These are phyloP conservation scores for Tothia fuscella DNA, from an alignment of 2,329 filamentous ascomycete species.

Conservation along the genomic window DNA sequence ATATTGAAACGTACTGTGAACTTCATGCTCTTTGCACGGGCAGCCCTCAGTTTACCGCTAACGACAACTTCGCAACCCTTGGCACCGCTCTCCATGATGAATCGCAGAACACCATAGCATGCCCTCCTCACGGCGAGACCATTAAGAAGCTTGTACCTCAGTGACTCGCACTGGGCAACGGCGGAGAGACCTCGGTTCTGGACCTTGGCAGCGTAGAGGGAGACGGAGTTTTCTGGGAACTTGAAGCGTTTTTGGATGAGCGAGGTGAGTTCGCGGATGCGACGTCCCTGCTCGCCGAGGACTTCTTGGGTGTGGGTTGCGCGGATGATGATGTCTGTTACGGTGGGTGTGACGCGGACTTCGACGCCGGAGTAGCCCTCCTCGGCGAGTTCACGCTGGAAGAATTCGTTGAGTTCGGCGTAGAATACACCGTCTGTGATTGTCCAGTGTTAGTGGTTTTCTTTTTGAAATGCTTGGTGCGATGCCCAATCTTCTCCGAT, in stretches of 20 bases:
- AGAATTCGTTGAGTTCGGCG: constrained; percentile 99
- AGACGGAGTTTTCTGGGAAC: constrained; percentile 99
- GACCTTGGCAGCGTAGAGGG: constrained; percentile 99
- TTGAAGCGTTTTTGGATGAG: constrained; percentile 99
- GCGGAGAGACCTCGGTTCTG: constrained; percentile 99
- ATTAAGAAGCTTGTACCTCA: constrained; percentile 99
- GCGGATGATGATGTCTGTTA: constrained; percentile 99
- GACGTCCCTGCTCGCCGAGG: constrained; percentile 97
- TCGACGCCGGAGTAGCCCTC: constrained; percentile 99
- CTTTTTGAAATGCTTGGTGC: not conserved
- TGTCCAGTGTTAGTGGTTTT: constrained; percentile 2
- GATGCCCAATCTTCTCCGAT: not conserved
- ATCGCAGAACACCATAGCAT: constrained; percentile 99
- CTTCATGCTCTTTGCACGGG: constrained; percentile 99
- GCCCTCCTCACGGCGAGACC: constrained; percentile 96
- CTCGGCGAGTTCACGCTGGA: constrained; percentile 99
- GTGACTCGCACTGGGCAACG: constrained; percentile 99
- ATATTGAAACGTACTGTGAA: constrained; percentile 62
- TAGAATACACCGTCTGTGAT: constrained; percentile 94
- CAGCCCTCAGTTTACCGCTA: constrained; percentile 96
- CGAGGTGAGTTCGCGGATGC: constrained; percentile 99
- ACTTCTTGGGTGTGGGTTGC: constrained; percentile 99
- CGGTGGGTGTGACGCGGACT: constrained; percentile 98
- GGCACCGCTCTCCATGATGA: constrained; percentile 99
- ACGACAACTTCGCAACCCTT: constrained; percentile 99